These are phyloP conservation scores for Protea cynaroides DNA, from an alignment of 164 flowering plant species.

Conservation along the genomic window DNA sequence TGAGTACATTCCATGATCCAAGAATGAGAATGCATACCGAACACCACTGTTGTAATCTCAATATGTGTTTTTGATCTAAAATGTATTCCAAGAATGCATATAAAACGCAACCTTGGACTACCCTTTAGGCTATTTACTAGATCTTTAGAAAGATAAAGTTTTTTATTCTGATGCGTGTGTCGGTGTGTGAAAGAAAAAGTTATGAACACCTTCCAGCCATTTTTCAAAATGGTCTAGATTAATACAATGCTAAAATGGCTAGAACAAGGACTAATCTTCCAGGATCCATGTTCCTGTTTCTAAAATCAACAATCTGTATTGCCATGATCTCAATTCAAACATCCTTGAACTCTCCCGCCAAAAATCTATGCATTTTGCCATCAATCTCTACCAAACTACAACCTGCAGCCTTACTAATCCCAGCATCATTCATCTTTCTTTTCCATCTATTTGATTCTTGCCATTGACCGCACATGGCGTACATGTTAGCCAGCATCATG, in stretches of 20 bases:
- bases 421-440: constrained; percentile 31
- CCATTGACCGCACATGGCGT: constrained; percentile 31
- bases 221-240: not conserved
- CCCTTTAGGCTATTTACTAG: too few relatives aligned
- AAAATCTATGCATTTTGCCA: constrained; percentile 25
- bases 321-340: not conserved
- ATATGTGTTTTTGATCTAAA: too few relatives aligned
- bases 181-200: not conserved
- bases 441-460: constrained; percentile 39
- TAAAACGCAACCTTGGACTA: too few relatives aligned
- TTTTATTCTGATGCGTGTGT: too few relatives aligned
- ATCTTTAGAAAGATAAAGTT: too few relatives aligned
- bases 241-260: not conserved
- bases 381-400: constrained; percentile 28
- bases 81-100: too few relatives aligned
- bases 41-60: too few relatives aligned
- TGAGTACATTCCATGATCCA: too few relatives aligned
- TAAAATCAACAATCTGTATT: not conserved
- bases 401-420: constrained; percentile 38
- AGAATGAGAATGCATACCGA: too few relatives aligned
- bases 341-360: constrained; percentile 25
- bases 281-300: not conserved
- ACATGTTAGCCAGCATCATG: constrained; percentile 41
- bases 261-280: too few relatives aligned
- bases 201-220: too few relatives aligned